Conservation (phyloP, 257 asterid species). For the Forsythia viridissima region DNA sequence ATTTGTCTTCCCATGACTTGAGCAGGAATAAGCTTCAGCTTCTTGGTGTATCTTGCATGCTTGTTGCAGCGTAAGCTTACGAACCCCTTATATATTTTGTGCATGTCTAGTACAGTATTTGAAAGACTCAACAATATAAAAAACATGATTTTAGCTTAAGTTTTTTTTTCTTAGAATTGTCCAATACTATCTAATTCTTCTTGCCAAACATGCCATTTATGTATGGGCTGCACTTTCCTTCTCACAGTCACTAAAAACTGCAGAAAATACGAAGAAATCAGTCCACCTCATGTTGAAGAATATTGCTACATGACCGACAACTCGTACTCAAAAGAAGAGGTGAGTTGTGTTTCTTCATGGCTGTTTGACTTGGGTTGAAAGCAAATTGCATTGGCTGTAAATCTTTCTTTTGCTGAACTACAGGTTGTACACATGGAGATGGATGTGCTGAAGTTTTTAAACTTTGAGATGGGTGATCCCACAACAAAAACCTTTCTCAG, state of each 20-base stretch:
- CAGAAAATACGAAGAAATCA: slow-evolving; percentile 88
- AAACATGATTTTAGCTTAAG: background rate
- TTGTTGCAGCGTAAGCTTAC: slow-evolving; percentile 76
- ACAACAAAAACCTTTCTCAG: slow-evolving; percentile 78
- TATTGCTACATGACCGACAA: slow-evolving; percentile 88
- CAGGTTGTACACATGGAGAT: slow-evolving; percentile 74
- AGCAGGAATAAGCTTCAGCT: slow-evolving; percentile 76
- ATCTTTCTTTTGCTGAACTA: slow-evolving; percentile 1
- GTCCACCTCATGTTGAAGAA: slow-evolving; percentile 77
- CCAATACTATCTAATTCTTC: background rate
- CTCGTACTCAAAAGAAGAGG: slow-evolving; percentile 80
- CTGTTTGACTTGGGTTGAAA: slow-evolving; percentile 1
- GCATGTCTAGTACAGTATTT: background rate
- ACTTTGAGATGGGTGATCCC: slow-evolving; percentile 68
- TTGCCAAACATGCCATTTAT: background rate
- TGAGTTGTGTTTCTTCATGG: slow-evolving; percentile 24
- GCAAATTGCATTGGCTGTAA: background rate
- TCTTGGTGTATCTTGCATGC: slow-evolving; percentile 91
- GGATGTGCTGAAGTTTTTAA: slow-evolving; percentile 59
- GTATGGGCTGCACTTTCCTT: slow-evolving; percentile 17
- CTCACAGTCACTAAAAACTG: slow-evolving; percentile 23
- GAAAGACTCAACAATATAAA: background rate
- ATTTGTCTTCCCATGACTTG: slow-evolving; percentile 54
- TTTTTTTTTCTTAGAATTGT: background rate
- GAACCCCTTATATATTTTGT: slow-evolving; percentile 3